Base-by-base conservation (phyloP, 2,329 filamentous ascomycete genomes). In the Phaeosphaeriaceae sp. region DNA sequence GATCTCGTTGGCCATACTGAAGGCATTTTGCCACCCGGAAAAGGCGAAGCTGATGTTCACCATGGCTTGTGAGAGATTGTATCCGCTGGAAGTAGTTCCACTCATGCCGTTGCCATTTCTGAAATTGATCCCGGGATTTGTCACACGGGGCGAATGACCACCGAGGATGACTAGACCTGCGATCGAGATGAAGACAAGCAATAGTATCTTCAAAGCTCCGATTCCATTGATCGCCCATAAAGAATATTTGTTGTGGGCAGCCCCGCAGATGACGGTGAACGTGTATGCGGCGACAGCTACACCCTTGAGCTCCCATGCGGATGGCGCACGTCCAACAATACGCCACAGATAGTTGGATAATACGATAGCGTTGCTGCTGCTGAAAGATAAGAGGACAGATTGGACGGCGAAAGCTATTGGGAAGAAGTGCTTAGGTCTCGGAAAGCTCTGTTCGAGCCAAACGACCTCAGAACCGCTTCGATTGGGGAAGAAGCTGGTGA, bases 201-300 rank as follows among this genome's bases (percentile, higher is more conserved):
- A 89, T 17, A 85, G 66, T 3, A 90, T 70, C 66, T 91, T 91
- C 40, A 90, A 65, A 1, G 61, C 58, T 9, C 68, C 67, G n/a
- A 74, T 73, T 11, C 71, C 20, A 42, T 73, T 74, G 62, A 71
- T 72, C 11, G 71, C 42, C 7, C 66, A 59, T n/a, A 73, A 67
- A 2, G 69, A 72, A 61, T 64, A 72, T 17, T 60, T 59, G 1
- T 66, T 74, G 19, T 44, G 41, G 2, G 70, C 69, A 3, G 71
- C 36, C n/a, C 73, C 51, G 48, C 69, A 73, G 20, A 74, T 31
- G 13, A 71, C 49, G 1, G 68, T 65, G 31, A 71, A 66, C 0
- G 63, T 63, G 51, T 74, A 71, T 4, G 69, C 61, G 1, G 60
- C 64, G 19, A 74, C 57, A 7, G 71, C 71, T 15, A 74, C 63